Base-by-base conservation (phyloP, 257 asterid genomes). In the Apocynum venetum region DNA sequence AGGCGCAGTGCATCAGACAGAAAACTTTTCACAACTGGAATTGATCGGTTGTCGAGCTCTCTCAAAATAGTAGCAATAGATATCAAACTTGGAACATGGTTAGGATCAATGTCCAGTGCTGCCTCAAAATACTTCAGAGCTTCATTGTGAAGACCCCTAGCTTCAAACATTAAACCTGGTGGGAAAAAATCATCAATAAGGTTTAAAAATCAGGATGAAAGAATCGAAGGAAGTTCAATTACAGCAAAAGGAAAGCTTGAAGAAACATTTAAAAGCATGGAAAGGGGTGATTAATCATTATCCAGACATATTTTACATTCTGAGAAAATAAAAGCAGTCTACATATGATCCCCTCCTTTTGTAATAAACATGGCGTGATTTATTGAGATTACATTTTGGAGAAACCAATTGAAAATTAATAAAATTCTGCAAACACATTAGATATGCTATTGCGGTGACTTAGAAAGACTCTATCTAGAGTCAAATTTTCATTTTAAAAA, bases 21-120 rank as follows among this genome's bases (percentile, higher is more conserved):
- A 81, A 92, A 91, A 87, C 98, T 86, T 83, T 90, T 92, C 40
- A 81, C 89, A 8, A 92, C 89, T 3, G 98, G 93, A 76, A 79
- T 55, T 14, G 97, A 85, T 64, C 77, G 94, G 71, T 83, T 75
- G 35, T 87, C 78, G 47, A 88, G 76, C 72, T 79, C 83, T 71
- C 87, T 77, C 47, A 94, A 86, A 74, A 86, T 77, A 68, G 83
- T 76, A 72, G 98, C 97, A 1, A 89, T 87, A 7, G 98, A 91
- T 81, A 94, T 88, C 83, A 94, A 83, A 84, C 97, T 94, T 0
- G 92, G 94, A 79, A 91, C 93, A 70, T 94, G 97, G 79, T 84
- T 83, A 1, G 97, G 96, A 64, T 94, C 95, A 3, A 89, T 88
- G 79, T 91, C 93, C 38, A 94, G 84, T 70, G 98, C 97, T 80